Evolutionary conservation across 208 protist genomes (phyloP).

Genomic region (Leptomonas pyrrhocoris): DNA sequence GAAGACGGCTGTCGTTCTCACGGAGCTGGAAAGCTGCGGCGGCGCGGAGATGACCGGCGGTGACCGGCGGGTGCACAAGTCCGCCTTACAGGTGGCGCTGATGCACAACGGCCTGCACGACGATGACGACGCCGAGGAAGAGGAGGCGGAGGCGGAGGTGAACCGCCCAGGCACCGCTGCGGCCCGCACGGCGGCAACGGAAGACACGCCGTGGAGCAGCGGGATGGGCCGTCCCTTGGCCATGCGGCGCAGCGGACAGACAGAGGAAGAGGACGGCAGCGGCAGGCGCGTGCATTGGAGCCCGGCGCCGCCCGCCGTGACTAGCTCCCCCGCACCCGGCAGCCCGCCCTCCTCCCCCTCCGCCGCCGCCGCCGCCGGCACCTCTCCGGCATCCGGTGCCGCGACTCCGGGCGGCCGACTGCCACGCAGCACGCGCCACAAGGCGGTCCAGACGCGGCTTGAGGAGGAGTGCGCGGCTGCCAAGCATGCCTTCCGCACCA

Average conservation of each 20-base stretch:
- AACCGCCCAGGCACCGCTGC: not conserved
- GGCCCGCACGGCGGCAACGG: not conserved
- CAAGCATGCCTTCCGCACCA: conserved; percentile 9
- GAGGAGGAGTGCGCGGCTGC: conserved; percentile 15
- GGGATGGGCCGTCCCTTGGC: conserved; percentile 3
- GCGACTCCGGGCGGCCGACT: conserved; percentile 11
- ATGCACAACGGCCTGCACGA: conserved; percentile 9
- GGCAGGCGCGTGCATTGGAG: conserved; percentile 16
- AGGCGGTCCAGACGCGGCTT: conserved; percentile 15
- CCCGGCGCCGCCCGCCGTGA: conserved; percentile 5
- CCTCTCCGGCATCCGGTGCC: not conserved
- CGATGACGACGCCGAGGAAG: not conserved
- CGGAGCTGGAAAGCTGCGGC: not conserved
- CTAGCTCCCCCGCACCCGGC: not conserved
- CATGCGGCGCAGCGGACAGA: not conserved
- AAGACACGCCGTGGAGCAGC: conserved; percentile 26
- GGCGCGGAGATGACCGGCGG: not conserved
- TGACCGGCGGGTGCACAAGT: conserved; percentile 5
- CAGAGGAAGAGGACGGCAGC: not conserved
- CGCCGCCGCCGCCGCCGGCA: not conserved
- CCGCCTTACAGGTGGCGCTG: conserved; percentile 17
- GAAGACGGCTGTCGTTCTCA: not conserved
- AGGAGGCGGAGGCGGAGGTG: not conserved
- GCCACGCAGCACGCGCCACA: conserved; percentile 10
- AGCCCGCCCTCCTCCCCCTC: too few species aligned